Evolutionary conservation across 129 eudicot genomes (phyloP).

Genomic region (Artemisia tridentata): DNA sequence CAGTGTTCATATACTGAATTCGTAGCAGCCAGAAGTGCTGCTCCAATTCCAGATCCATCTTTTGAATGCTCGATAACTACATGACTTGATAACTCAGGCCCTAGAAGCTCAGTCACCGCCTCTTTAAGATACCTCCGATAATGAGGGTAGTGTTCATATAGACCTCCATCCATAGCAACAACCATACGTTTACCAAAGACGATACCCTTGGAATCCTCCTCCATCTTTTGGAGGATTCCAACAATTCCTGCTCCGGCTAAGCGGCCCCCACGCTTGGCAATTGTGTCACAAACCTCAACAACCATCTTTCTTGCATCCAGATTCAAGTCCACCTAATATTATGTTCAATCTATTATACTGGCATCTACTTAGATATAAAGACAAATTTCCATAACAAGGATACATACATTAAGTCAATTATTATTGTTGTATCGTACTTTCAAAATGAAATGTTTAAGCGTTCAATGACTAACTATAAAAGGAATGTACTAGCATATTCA

Average conservation of each 20-base stretch:
- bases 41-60: slow-evolving; percentile 95
- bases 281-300: slow-evolving; percentile 64
- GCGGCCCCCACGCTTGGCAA: slow-evolving; percentile 79
- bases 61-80: slow-evolving; percentile 75
- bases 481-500: too few species aligned
- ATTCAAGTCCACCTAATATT: slow-evolving; percentile 48
- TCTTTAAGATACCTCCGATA: slow-evolving; percentile 69
- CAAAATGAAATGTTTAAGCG: too few species aligned
- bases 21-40: slow-evolving; percentile 86
- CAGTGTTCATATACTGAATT: slow-evolving; percentile 59
- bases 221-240: slow-evolving; percentile 87
- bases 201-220: slow-evolving; percentile 59
- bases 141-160: slow-evolving; percentile 73
- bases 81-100: slow-evolving; percentile 48
- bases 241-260: slow-evolving; percentile 87
- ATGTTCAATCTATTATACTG: background rate
- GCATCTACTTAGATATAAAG: too few species aligned
- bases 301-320: slow-evolving; percentile 49
- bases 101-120: slow-evolving; percentile 68
- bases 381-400: too few species aligned
- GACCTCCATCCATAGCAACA: slow-evolving; percentile 96
- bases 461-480: too few species aligned
- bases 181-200: slow-evolving; percentile 69
- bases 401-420: too few species aligned
- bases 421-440: too few species aligned